These are phyloP conservation scores for Myxozyma monticola DNA, from an alignment of 805 yeast species.

Conservation along the genomic window DNA sequence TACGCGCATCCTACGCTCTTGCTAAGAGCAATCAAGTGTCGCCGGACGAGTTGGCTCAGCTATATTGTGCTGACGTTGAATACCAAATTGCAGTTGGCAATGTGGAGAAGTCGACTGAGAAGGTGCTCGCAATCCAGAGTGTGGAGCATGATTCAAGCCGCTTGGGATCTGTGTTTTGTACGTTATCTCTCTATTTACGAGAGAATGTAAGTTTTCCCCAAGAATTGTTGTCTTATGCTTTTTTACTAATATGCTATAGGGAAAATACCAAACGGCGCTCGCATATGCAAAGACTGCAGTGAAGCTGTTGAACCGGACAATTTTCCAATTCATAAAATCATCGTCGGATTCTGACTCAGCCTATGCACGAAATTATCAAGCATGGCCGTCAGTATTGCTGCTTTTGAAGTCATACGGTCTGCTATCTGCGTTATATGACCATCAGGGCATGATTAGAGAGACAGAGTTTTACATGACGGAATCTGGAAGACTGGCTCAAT, in stretches of 20 bases:
- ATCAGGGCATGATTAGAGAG: slow-evolving; percentile 45
- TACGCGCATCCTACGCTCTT: slow-evolving; percentile 2
- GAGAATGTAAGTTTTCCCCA: slow-evolving; percentile 8
- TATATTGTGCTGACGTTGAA: too few relatives aligned
- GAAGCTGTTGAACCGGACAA: slow-evolving; percentile 6
- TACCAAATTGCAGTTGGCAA: too few relatives aligned
- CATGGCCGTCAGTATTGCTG: background rate
- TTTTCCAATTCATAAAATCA: background rate
- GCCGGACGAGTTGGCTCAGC: background rate
- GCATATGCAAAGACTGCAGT: slow-evolving; percentile 16
- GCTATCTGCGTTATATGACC: slow-evolving; percentile 30
- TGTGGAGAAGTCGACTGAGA: too few relatives aligned
- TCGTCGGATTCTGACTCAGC: background rate
- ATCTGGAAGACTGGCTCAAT: slow-evolving; percentile 34
- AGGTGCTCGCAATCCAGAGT: too few relatives aligned
- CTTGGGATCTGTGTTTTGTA: background rate
- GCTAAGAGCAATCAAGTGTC: background rate
- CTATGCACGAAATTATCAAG: background rate
- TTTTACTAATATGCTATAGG: slow-evolving; percentile 8
- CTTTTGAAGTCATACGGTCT: slow-evolving; percentile 35
- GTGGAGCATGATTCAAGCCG: too few relatives aligned
- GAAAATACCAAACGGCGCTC: slow-evolving; percentile 6
- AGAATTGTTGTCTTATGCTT: background rate
- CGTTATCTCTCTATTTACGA: slow-evolving; percentile 18
- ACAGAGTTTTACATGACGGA: slow-evolving; percentile 42